Base-by-base conservation (phyloP, 306 rosid genomes). In the Casuarina cunninghamiana region DNA sequence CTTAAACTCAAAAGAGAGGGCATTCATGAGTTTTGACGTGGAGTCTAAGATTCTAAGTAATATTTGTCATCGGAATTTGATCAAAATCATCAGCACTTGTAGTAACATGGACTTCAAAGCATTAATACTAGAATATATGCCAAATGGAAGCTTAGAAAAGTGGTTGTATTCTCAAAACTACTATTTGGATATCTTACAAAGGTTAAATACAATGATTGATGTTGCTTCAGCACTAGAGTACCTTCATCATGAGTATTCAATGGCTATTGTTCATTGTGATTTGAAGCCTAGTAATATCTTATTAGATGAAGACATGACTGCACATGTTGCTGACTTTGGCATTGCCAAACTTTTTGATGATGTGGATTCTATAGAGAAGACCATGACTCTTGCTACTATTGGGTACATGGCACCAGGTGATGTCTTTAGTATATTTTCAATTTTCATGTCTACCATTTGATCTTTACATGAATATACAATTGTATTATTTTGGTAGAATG, bases 321-420 rank as follows among this genome's bases (percentile, higher is more conserved):
- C 84, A 2, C 84, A 81, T 71, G 72, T 75, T 3, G 45, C 73
- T 49, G 77, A 81, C 76, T 81, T 81, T 53, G 80, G 84, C 17
- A 81, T 81, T 51, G 70, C 80, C 32, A 81, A 62, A n/a, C 73
- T 81, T 32, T 71, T 81, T 49, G 69, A 75, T 62, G 68, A 81
- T 10, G 84, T 73, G 5, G 68, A 81, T 0, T 76, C 77, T 61
- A 60, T 48, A 68, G 53, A 41, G 17, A 69, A 38, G 26, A 76
- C 84, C 0, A 12, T 16, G 57, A 81, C 80, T 2, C 17, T 81
- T 4, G 84, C 80, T 19, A 81, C 84, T 1, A 38, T 76, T 61
- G 84, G 84, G 11, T 81, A 76, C 3, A 26, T 71, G 76, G 84
- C 84, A 81, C 80, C 84, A 73, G 79, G 79, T 79, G 50, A 46